phyloP scores from a whole-genome alignment of 2,329 filamentous ascomycete species.

The Bipolaris sorokiniana region DNA sequence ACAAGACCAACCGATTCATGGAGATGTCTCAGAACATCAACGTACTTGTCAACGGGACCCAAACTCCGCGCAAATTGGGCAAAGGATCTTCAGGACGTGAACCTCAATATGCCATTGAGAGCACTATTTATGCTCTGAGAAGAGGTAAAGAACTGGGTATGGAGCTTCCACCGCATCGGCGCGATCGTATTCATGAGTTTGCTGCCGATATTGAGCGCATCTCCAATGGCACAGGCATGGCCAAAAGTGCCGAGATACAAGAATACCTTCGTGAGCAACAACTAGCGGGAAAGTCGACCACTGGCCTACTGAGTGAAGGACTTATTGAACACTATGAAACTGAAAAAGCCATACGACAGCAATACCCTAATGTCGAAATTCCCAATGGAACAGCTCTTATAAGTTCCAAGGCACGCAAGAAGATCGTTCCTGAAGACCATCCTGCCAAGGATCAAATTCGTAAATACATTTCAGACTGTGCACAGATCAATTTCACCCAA shows the following conservation, averaged over 20 bases:
- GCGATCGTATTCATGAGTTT: constrained; percentile 33
- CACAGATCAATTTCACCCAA: background rate
- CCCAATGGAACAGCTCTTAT: background rate
- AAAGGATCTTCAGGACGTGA: constrained; percentile 28
- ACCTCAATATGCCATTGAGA: constrained; percentile 41
- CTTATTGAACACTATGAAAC: constrained; percentile 16
- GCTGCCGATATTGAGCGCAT: constrained; percentile 32
- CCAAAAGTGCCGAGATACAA: constrained; percentile 13
- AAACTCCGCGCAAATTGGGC: constrained; percentile 18
- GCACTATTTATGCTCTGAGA: constrained; percentile 31
- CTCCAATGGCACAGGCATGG: constrained; percentile 28
- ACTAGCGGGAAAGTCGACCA: constrained; percentile 25
- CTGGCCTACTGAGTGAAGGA: constrained; percentile 24
- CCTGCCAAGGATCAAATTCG: constrained; percentile 12
- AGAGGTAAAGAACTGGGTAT: constrained; percentile 29
- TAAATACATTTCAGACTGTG: constrained; percentile 3
- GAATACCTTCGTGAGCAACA: constrained; percentile 33
- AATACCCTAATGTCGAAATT: constrained; percentile 24
- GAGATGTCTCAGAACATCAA: constrained; percentile 67
- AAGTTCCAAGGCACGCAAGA: background rate
- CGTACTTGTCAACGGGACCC: constrained; percentile 29
- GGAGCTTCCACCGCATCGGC: constrained; percentile 34
- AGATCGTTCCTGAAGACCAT: constrained; percentile 9
- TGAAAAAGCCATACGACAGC: constrained; percentile 11
- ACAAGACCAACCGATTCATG: constrained; percentile 63